Base-by-base conservation (phyloP, 768 basidiomycete genomes). In the Leucosporidium scottii region DNA sequence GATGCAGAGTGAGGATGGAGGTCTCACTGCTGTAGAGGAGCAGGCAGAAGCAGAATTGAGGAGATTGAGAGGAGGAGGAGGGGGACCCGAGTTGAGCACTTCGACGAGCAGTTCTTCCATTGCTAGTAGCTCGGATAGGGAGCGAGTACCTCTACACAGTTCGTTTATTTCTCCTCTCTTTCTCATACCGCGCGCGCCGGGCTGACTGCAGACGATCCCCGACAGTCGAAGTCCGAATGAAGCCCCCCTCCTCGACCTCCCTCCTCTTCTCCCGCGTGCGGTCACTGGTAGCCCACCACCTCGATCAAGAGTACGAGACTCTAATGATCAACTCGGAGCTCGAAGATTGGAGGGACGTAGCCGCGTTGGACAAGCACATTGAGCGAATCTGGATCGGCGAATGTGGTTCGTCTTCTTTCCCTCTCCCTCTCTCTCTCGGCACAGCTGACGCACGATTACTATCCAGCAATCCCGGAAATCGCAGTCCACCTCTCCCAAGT, bases 141-240 rank as follows among this genome's bases (percentile, higher is more conserved):
- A 44, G 15, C 8, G 39, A 44, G 39, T 44, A 44, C 39, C 39
- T 44, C 15, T 44, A 44, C 39, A 44, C 39, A 17, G 39, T 44
- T 8, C 39, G 39, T 59, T 21, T 20, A 61, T 4, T 31, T 56
- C 31, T 10, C 31, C 10, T n/a, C 12, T 10, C 10, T 34, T 36
- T 56, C 47, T 49, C 28, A 10, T 10, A 39, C n/a, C 10, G n/a
- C 25, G 13, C 25, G 39, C n/a, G 0, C 0, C 21, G 25, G n/a
- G 6, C n/a, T 27, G 47, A 18, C 4, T 23, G 12, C 1, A 18
- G 12, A 20, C 15, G n/a, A 0, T n/a, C 3, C 18, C 50, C 56
- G 31, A 12, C 69, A 93, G 92, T 93, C 76, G 92, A 94, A 80
- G 90, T 91, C 15, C 86, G 90, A 59, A 81, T 93, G 34, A 82